Percentiles rank a stretch among this genome's conserved stretches.
Evolutionary conservation across 23 red algal genomes (phyloP).

Genomic region (Gracilaria caudata): DNA sequence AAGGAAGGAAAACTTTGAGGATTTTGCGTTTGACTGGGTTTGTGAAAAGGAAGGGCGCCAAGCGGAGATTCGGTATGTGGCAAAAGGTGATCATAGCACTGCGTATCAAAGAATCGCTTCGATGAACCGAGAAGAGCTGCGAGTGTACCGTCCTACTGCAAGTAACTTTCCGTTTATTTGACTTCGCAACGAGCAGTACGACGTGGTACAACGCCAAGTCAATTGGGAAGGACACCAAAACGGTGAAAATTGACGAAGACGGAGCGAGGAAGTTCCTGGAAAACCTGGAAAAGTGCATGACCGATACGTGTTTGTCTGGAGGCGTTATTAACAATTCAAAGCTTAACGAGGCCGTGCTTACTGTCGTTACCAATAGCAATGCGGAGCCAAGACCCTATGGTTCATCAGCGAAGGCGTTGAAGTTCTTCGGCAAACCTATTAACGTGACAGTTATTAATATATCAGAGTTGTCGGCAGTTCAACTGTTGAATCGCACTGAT

Average conservation of each 20-base stretch:
- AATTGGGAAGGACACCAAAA: constrained; percentile 4
- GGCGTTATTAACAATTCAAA: constrained; percentile 17
- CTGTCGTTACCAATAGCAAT: constrained; percentile 12
- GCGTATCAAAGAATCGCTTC: constrained; percentile 26
- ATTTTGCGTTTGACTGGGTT: constrained; percentile 29
- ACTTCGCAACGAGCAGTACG: constrained; percentile 17
- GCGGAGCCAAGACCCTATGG: constrained; percentile 10
- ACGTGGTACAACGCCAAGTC: constrained; percentile 42
- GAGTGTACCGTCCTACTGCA: constrained; percentile 36
- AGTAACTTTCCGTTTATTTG: constrained; percentile 27
- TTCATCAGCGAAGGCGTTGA: constrained; percentile 4
- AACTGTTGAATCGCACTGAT: constrained; percentile 6
- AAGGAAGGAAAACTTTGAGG: constrained; percentile 37
- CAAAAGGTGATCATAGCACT: constrained; percentile 13
- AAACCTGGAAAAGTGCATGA: neutral
- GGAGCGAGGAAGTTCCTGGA: constrained; percentile 34
- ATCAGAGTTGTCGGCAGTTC: constrained; percentile 13
- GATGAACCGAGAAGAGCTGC: constrained; percentile 34
- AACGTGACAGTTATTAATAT: constrained; percentile 10
- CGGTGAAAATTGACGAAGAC: constrained; percentile 8
- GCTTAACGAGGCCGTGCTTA: neutral
- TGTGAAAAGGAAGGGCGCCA: constrained; percentile 18
- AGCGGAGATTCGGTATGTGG: constrained; percentile 7
- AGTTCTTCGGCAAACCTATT: constrained; percentile 17
- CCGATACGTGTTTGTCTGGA: neutral